phyloP scores from a whole-genome alignment of 257 asterid genomes.

The Haberlea rhodopensis region DNA sequence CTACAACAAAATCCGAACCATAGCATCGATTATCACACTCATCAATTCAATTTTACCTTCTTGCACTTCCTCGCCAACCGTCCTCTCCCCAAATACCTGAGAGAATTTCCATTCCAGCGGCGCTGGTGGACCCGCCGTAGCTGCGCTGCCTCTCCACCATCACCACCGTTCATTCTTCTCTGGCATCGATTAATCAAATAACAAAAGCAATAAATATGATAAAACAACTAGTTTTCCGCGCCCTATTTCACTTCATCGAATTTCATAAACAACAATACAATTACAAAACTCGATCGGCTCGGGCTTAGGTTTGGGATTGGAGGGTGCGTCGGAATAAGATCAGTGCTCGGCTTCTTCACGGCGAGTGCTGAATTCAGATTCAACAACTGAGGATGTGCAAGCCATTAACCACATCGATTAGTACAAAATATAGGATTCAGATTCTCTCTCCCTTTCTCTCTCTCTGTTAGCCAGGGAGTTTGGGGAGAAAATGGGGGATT shows the following conservation, averaged over 20 bases:
- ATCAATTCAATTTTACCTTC: neutral
- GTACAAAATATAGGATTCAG: neutral
- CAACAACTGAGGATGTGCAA: neutral
- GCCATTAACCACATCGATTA: neutral
- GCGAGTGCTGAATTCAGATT: neutral
- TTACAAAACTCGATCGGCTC: neutral
- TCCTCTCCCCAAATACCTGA: neutral
- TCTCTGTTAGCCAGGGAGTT: no score
- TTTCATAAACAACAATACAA: neutral
- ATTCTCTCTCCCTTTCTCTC: neutral
- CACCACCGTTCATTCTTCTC: neutral
- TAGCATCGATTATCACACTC: neutral
- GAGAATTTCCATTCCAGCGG: neutral
- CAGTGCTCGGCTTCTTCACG: neutral
- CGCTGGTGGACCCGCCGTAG: conserved; percentile 1
- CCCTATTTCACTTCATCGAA: neutral
- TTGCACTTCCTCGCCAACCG: neutral
- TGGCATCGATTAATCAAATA: neutral
- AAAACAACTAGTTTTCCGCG: neutral
- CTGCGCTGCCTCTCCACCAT: neutral
- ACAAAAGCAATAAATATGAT: neutral
- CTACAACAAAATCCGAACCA: conserved; percentile 41
- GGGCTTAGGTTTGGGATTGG: neutral
- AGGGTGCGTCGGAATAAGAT: neutral
- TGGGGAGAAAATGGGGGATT: no score